phyloP scores from a whole-genome alignment of 2,329 filamentous ascomycete species.

The Cytospora piceae region DNA sequence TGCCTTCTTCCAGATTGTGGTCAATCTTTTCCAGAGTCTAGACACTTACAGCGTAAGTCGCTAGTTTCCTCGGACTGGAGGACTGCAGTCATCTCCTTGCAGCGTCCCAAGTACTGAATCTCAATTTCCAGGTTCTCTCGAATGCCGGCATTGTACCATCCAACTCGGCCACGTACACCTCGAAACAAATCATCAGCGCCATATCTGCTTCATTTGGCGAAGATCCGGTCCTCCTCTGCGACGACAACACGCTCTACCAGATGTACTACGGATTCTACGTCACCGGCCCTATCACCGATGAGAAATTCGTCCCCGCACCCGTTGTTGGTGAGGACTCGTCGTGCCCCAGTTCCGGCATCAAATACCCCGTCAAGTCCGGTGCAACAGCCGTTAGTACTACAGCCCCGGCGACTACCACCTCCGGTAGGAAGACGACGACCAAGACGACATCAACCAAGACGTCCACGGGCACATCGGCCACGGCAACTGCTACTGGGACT shows the following conservation, averaged over 20 bases:
- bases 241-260: slow-evolving; percentile 16
- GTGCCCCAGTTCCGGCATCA: slow-evolving; percentile 25
- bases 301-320: slow-evolving; percentile 22
- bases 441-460: slow-evolving; percentile 39
- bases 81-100: rapidly evolving
- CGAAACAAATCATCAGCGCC: slow-evolving; percentile 18
- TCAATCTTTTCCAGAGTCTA: slow-evolving; percentile 25
- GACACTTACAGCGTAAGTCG: slow-evolving; percentile 28
- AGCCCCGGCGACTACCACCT: not conserved
- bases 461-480: slow-evolving; percentile 44
- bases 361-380: slow-evolving; percentile 24
- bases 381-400: slow-evolving; percentile 6
- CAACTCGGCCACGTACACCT: slow-evolving; percentile 25
- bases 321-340: slow-evolving; percentile 22
- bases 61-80: not conserved
- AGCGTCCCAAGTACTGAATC: not conserved
- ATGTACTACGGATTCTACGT: slow-evolving; percentile 29
- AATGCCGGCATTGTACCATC: slow-evolving; percentile 28
- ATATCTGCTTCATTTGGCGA: slow-evolving; percentile 26
- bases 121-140: slow-evolving; percentile 10
- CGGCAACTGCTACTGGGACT: slow-evolving; percentile 41
- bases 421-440: slow-evolving; percentile 33
- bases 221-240: slow-evolving; percentile 25
- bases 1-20: slow-evolving; percentile 27
- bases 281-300: slow-evolving; percentile 20